These are phyloP conservation scores for Cladobotryum mycophilum DNA, from an alignment of 2,329 filamentous ascomycete species.

Conservation along the genomic window DNA sequence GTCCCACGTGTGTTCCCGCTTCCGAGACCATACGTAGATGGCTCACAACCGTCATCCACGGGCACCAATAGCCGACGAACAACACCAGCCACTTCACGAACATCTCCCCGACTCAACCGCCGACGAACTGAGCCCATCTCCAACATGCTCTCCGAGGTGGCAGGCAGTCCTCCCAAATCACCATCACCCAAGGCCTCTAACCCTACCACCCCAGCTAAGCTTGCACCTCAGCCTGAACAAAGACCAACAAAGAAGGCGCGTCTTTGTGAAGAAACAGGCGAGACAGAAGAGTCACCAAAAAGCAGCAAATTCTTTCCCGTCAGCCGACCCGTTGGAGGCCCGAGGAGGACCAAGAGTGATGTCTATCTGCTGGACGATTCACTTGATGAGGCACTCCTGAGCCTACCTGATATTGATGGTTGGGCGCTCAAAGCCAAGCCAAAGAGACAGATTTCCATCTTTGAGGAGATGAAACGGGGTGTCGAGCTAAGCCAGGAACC, in stretches of 20 bases:
- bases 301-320: conserved; percentile 51
- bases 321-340: conserved; percentile 19
- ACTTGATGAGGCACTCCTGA: conserved; percentile 46
- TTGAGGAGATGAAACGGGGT: conserved; percentile 34
- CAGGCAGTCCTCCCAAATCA: conserved; percentile 15
- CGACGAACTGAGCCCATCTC: conserved; percentile 48
- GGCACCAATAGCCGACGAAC: conserved; percentile 8
- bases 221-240: conserved; percentile 17
- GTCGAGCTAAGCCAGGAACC: not conserved
- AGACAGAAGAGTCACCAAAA: conserved; percentile 29
- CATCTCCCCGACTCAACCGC: conserved; percentile 37
- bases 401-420: conserved; percentile 45
- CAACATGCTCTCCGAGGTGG: conserved; percentile 33
- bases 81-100: conserved; percentile 19
- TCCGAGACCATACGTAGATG: conserved; percentile 50
- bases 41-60: conserved; percentile 18
- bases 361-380: conserved; percentile 49
- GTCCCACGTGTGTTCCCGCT: conserved; percentile 53
- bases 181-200: conserved; percentile 12
- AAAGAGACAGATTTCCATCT: conserved; percentile 37
- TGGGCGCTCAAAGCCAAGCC: conserved; percentile 36
- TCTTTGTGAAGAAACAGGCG: conserved; percentile 40
- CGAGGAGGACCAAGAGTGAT: conserved; percentile 30
- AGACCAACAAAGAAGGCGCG: conserved; percentile 53
- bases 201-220: conserved; percentile 12